Base-by-base conservation (phyloP, 2,329 filamentous ascomycete species). In the Gnomoniopsis sp. region DNA sequence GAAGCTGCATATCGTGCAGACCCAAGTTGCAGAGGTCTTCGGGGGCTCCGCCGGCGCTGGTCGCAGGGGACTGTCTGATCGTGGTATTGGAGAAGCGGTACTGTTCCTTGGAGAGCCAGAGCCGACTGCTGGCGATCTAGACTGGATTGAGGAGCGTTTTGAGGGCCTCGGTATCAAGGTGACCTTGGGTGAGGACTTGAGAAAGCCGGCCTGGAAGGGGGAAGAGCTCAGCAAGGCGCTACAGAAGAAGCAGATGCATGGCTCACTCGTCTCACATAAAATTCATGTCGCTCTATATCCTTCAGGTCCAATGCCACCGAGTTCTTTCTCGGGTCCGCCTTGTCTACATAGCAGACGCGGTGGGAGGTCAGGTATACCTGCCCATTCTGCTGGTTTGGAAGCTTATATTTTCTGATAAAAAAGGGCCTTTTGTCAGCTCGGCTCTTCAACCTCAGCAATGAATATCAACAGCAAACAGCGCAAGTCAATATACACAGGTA, bases 331-430 rank as follows among this genome's bases (percentile, higher is more conserved):
- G 95, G 92, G 63, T 97, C 89, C 34, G 86, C 82, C 68, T 92
- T 89, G 70, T 97, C 93, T 64, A 99, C 90, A 71, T 98, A 99
- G 78, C 93, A 99, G 62, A 91, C 87, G 55, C 95, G 89, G 74
- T 98, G 93, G 10, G 95, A 96, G 19, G 95, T 99, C 74, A 99
- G 75, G 72, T 99, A 99, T 57, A 95, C 91, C 77, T 97, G 92
- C 53, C 95, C 95, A 77, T 96, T 91, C 72, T 99, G 95, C 65
- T 96, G 91, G 69, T 93, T 87, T 38, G 91, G 89, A 56, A 99
- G 88, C 78, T 99, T 99, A 79, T 88, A 95, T 78, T 97, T 98
- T 66, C 92, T 96, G 67, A n/a, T n/a, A n/a, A 41, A 60, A 54
- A 7, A 38, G 10, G 48, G 60, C 64, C 55, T 50, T 22, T 30